Base-by-base conservation (phyloP, 495 filamentous ascomycete species). In the Trichocladium uniseriatum region DNA sequence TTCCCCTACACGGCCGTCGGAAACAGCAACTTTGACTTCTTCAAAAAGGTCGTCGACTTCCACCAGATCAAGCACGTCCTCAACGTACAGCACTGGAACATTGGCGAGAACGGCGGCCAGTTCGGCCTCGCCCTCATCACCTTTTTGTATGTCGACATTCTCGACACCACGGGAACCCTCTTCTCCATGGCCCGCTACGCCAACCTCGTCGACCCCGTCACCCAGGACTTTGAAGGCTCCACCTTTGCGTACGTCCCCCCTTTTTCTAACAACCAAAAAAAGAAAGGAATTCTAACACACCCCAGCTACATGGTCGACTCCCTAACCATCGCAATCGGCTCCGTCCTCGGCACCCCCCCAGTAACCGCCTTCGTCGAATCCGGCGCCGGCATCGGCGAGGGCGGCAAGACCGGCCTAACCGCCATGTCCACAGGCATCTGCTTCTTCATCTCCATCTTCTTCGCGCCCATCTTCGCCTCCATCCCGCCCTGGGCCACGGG, bases 381-480 rank as follows among this genome's bases (percentile, higher is more conserved):
- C 27, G 86, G 86, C 54, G 86, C 86, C 13, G 86, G 86, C 52
- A 91, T 91, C 56, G 83, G 84, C 5, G 86, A 91, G 68, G 86
- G 86, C 21, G 86, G 86, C 14, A 79, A 80, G 53, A 91, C 86
- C 0, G 86, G 86, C 7, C 68, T 91, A n/a, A 89, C 86, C 1
- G 82, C 86, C n/a, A 81, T 83, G 59, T 66, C 76, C 37, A 82
- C 86, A 0, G 86, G 86, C 22, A 27, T 89, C 43, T 86, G 82
- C 64, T 91, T 91, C 73, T 89, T 91, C 73, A 80, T 91, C 59
- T 75, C 84, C 31, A 78, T 91, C 29, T 91, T 91, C 74, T 90
- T 90, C 63, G 85, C 86, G 0, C 86, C 86, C 1, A 87, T 91
- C 50, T 90, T 90, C 61, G 86, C 86, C 13, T 86, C 81, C 0